Percentiles rank a stretch among this genome's conserved stretches.
Evolutionary conservation across 331 rosid genomes (phyloP).

Genomic region (Quercus lobata): DNA sequence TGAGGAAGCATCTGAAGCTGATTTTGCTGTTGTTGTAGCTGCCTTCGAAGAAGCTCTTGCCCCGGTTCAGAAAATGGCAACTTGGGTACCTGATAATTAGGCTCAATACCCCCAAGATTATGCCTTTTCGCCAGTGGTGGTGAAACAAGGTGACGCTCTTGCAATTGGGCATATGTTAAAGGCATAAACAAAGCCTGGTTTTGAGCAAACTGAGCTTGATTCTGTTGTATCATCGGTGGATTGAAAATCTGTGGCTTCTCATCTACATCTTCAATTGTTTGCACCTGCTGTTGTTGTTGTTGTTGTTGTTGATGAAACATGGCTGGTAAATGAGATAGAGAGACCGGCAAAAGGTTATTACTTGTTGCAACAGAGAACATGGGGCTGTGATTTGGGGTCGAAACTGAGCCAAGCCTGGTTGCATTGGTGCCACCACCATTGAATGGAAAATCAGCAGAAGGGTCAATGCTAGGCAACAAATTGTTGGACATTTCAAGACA

Average conservation of each 20-base stretch:
- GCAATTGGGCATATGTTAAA: constrained; percentile 44
- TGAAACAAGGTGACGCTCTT: constrained; percentile 49
- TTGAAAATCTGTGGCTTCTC: constrained; percentile 57
- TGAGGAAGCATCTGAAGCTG: constrained; percentile 67
- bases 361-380: constrained; percentile 34
- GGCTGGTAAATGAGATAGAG: constrained; percentile 30
- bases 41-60: constrained; percentile 42
- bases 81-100: constrained; percentile 37
- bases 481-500: constrained; percentile 25
- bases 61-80: constrained; percentile 45
- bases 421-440: constrained; percentile 24
- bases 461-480: constrained; percentile 38
- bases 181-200: constrained; percentile 59
- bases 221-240: constrained; percentile 50
- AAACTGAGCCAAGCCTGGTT: constrained; percentile 22
- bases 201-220: constrained; percentile 50
- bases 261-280: constrained; percentile 38
- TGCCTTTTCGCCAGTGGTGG: constrained; percentile 59
- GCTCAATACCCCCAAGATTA: constrained; percentile 40
- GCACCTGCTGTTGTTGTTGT: constrained; percentile 10
- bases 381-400: constrained; percentile 19
- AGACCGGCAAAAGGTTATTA: constrained; percentile 27
- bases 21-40: constrained; percentile 27
- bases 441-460: constrained; percentile 49
- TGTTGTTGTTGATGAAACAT: constrained; percentile 35